Conservation (phyloP, 768 basidiomycete species). For the Cystofilobasidium bisporidii region DNA sequence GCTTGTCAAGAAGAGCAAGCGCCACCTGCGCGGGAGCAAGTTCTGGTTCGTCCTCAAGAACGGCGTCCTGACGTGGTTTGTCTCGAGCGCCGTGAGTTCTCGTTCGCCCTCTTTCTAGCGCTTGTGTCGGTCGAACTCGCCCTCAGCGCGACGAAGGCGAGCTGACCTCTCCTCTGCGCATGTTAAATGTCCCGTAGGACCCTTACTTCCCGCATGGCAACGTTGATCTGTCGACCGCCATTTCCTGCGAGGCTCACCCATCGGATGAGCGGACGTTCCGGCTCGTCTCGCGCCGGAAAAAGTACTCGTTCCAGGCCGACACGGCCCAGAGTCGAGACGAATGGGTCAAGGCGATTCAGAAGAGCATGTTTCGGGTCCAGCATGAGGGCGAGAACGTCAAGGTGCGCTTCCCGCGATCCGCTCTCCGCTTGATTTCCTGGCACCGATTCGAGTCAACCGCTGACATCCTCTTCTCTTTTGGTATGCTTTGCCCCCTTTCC, state of each 20-base stretch:
- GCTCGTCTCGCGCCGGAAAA: constrained; percentile 53
- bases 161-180: too few species aligned
- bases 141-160: too few species aligned
- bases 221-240: constrained; percentile 85
- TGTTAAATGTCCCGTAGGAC: too few species aligned
- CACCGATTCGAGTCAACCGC: too few species aligned
- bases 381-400: constrained; percentile 95
- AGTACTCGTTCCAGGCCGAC: constrained; percentile 37
- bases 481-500: too few species aligned
- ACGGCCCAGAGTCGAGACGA: constrained; percentile 37
- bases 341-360: constrained; percentile 91
- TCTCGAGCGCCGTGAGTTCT: constrained; percentile 72
- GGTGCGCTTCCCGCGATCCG: too few species aligned
- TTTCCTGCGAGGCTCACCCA: constrained; percentile 72
- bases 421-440: too few species aligned
- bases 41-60: constrained; percentile 97
- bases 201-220: constrained; percentile 97
- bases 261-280: constrained; percentile 69
- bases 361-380: constrained; percentile 87
- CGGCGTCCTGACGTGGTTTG: constrained; percentile 92
- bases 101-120: background rate
- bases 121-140: constrained; percentile 1
- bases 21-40: constrained; percentile 77
- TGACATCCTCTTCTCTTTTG: too few species aligned
- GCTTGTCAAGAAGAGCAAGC: constrained; percentile 72